Percentiles rank a stretch among this genome's conserved stretches.
These are phyloP conservation scores for Odontarrhena argentea DNA, from an alignment of 345 rosid genomes.

Conservation along the genomic window DNA sequence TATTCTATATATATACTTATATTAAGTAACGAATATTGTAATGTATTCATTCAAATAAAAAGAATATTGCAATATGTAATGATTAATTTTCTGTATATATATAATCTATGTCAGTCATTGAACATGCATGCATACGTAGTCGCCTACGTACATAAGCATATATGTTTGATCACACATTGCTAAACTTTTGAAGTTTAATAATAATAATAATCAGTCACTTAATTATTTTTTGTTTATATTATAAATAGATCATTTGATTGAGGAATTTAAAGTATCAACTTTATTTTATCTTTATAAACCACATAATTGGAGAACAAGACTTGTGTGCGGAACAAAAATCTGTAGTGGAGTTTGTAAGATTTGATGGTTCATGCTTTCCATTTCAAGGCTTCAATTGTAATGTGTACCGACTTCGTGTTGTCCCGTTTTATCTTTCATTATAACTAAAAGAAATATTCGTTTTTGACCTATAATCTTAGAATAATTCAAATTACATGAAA, in stretches of 20 bases:
- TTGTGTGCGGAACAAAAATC: constrained; percentile 15
- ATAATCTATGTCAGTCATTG: neutral
- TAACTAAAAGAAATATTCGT: neutral
- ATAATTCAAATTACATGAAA: neutral
- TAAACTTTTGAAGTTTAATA: neutral
- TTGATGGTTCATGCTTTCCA: constrained; percentile 36
- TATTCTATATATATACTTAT: neutral
- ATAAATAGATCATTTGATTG: neutral
- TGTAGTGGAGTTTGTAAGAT: constrained; percentile 31
- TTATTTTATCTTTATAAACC: constrained; percentile 14
- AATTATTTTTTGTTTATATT: neutral
- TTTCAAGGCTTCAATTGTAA: constrained; percentile 26
- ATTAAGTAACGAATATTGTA: neutral
- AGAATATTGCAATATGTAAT: no score
- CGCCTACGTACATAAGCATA: constrained; percentile 21
- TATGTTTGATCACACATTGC: constrained; percentile 1
- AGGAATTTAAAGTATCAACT: neutral
- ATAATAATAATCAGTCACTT: neutral
- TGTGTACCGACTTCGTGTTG: constrained; percentile 22
- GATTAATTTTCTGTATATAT: no score
- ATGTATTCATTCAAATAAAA: no score
- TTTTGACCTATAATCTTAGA: constrained; percentile 3
- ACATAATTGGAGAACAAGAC: neutral
- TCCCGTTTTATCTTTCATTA: constrained; percentile 37
- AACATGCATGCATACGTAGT: constrained; percentile 38